Evolutionary conservation across 345 rosid genomes (phyloP), one percentile per base, ranked within the genome.

Genomic region (Aquilaria sinensis): DNA sequence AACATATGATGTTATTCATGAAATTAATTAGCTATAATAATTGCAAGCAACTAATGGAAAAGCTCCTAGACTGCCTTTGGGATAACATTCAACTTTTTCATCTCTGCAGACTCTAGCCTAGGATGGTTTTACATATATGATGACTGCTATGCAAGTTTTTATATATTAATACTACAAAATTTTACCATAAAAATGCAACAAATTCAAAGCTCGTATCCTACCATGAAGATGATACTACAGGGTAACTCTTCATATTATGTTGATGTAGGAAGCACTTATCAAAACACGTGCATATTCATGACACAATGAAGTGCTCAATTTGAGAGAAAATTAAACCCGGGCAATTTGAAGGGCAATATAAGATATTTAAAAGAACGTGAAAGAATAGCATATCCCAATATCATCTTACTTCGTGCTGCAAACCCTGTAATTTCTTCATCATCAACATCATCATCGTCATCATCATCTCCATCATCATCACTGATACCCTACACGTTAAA

Each of bases 391-490:
- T 45, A 47, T 14, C 50, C 48, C 31, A 46, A 69, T 12, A 54
- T 23, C 12, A 63, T 47, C 81, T 77, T 81, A 91, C 97, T 75
- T 72, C 86, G 86, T 0, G 84, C 80, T 37, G 77, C 77, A 58
- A 85, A 69, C 61, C 80, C 82, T 10, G 71, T 69, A 13, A 67
- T 77, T 9, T 61, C 60, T 33, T 57, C 69, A 16, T 79, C 82
- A 49, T 81, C 79, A 2, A 73, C 76, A 3, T 66, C 78, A 8
- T 64, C 62, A 4, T 73, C 78, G 37, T 77, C 82, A 10, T 78
- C 84, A 2, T 23, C 90, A 0, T 75, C 83, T 0, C 62, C 81
- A 12, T 73, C 81, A 0, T 76, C 81, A 2, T 79, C 82, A 9
- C 75, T 77, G 0, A 48, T 33, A 47, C 50, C 68, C 68, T 65